A percentile compares a stretch with the other conserved stretches of the same genome.
Evolutionary conservation across 768 basidiomycete species (phyloP).

Genomic region (Podaxis sp.): DNA sequence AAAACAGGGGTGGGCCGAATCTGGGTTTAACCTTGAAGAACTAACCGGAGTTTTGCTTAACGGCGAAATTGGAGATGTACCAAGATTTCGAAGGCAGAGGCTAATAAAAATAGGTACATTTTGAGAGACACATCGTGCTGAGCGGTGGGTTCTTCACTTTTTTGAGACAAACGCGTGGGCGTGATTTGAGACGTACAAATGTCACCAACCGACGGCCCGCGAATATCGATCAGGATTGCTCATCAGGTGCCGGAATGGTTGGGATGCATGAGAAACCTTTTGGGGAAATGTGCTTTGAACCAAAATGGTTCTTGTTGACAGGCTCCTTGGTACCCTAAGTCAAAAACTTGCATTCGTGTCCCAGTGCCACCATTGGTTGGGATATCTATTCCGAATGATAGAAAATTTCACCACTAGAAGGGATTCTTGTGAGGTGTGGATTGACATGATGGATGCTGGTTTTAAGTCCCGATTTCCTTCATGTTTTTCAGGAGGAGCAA

Average conservation of each 20-base stretch:
- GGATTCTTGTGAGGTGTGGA: not conserved
- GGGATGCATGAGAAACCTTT: not conserved
- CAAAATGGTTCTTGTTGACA: not conserved
- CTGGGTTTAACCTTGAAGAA: not conserved
- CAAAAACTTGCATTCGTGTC: not conserved
- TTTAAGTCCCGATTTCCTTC: too few relatives aligned
- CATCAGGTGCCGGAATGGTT: not conserved
- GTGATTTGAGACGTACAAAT: not conserved
- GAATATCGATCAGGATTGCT: not conserved
- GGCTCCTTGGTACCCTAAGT: not conserved
- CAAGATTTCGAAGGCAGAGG: conserved; percentile 4
- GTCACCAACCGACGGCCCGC: not conserved
- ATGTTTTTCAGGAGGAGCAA: not conserved
- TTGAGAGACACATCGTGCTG: conserved; percentile 2
- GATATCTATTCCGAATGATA: not conserved
- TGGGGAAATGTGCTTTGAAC: not conserved
- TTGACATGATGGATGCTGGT: too few relatives aligned
- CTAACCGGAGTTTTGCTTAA: not conserved
- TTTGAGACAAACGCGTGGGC: not conserved
- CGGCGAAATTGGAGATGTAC: conserved; percentile 1
- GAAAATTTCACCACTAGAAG: not conserved
- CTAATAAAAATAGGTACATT: conserved; percentile 4
- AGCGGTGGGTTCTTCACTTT: not conserved
- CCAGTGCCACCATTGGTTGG: not conserved
- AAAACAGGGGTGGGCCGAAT: not conserved